These are phyloP conservation scores for Lactarius akahatsu DNA, from an alignment of 768 basidiomycete genomes.

Conservation along the genomic window DNA sequence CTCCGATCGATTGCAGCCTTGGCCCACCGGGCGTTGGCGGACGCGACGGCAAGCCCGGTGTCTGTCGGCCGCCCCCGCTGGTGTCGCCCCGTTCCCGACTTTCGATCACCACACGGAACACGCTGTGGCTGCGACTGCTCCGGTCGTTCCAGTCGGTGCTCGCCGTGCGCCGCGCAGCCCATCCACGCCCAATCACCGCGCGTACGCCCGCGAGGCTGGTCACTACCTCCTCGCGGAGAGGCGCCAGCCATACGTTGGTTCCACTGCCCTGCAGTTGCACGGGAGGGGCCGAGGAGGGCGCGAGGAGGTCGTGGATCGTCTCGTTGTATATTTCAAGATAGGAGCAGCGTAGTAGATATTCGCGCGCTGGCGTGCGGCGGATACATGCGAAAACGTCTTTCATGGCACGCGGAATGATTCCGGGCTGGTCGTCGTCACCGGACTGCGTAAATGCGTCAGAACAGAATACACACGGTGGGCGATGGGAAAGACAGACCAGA, in stretches of 20 bases:
- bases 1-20: constrained; percentile 71
- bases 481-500: constrained; percentile 40
- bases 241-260: constrained; percentile 63
- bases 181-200: constrained; percentile 82
- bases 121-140: constrained; percentile 91
- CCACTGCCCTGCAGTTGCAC: constrained; percentile 73
- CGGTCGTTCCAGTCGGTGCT: constrained; percentile 99
- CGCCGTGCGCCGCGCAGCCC: constrained; percentile 84
- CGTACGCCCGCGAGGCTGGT: constrained; percentile 83
- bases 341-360: constrained; percentile 93
- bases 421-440: constrained; percentile 82
- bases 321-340: constrained; percentile 99
- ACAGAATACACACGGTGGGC: not conserved
- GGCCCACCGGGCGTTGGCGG: constrained; percentile 60
- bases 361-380: constrained; percentile 69
- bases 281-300: constrained; percentile 56
- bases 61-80: constrained; percentile 49
- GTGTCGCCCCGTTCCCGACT: constrained; percentile 69
- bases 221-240: constrained; percentile 91
- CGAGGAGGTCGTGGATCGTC: constrained; percentile 80
- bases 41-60: constrained; percentile 45
- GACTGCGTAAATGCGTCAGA: constrained; percentile 40
- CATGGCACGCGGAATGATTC: constrained; percentile 92
- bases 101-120: constrained; percentile 91
- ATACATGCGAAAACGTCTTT: constrained; percentile 89